Base-by-base conservation (phyloP, 108 stramenopile genomes). In the Pseudonitzschia pungens region DNA sequence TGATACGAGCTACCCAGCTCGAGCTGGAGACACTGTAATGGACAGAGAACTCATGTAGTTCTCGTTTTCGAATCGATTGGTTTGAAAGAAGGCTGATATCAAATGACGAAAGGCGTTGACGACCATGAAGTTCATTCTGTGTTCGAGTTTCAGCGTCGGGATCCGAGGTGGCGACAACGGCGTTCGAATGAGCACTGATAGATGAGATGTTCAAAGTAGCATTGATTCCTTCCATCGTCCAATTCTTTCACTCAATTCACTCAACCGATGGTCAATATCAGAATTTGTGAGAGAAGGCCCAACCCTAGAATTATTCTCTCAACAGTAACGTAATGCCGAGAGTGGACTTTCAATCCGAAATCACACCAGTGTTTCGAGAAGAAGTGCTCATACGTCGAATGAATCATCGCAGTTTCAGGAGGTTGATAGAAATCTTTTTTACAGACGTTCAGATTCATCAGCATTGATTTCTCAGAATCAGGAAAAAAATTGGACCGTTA, bases 1-100 rank as follows among this genome's bases (percentile, higher is more conserved):
- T 44, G 15, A 82, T 69, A 22, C 71, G 76, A 43, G 81, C 67
- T 26, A 82, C 68, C 81, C 81, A 82, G 31, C 69, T 67, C 18
- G 71, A 72, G n/a, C 68, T 74, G 6, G 69, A 41, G 9, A 73
- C 48, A 42, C 68, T 77, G 72, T 77, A 77, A 43, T 82, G 81
- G 27, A 82, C 81, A 2, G 81, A 82, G 50, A 69, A 77, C 21
- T 72, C 53, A 28, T 74, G 71, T 29, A 82, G 63, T 24, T 69
- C 72, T 21, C 81, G 72, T 22, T 62, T 68, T 2, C 69, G 72
- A 36, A 82, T 70, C 4, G 54, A 31, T 22, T 62, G 31, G 15
- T 26, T 20, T 11, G 77, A 74, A 74, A 82, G 73, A 10, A 24
- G 44, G 11, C 40, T 44, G 0, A 69, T 69, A 57, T 74, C 72